Evolutionary conservation across 1,284 basidiomycete genomes (phyloP), one percentile per base, ranked within the genome.

Genomic region (Fomes fomentarius): DNA sequence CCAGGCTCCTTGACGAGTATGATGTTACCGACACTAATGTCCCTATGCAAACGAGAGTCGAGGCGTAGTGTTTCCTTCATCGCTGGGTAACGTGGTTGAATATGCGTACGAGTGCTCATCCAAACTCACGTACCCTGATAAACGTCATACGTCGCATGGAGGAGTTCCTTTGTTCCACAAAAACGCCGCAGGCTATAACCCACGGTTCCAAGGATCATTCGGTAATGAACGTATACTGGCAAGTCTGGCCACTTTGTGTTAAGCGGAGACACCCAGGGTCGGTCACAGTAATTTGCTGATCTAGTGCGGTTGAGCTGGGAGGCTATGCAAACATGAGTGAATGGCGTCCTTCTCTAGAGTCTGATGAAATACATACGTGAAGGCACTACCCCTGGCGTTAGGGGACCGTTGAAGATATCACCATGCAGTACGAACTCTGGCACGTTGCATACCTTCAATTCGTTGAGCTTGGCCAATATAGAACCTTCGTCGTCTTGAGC

Each of bases 71-170:
- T 12, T 7, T 30, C 28, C 28, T 30, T 30, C 28, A 30, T 30
- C 12, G 28, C 28, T 30, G 12, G n/a, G n/a, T n/a, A n/a, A n/a
- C n/a, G n/a, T n/a, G n/a, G n/a, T n/a, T n/a, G n/a, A n/a, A n/a
- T n/a, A n/a, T n/a, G n/a, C n/a, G n/a, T n/a, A n/a, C n/a, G n/a
- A n/a, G n/a, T n/a, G n/a, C n/a, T n/a, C n/a, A n/a, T n/a, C n/a
- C n/a, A n/a, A n/a, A n/a, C n/a, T n/a, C 12, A 37, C 47, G 6
- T 26, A 57, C 52, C 52, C 1, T 12, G 24, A 33, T 50, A 48
- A 1, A 44, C 56, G 42, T 57, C 56, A 21, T 51, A 45, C 1
- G 39, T 48, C 2, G 52, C 43, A 21, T 44, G 43, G 1, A 57
- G 39, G 7, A 54, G 31, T 17, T 57, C 56, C n/a, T 34, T 26